Conservation (phyloP, 2,329 filamentous ascomycete species). For the Diaporthe batatas region DNA sequence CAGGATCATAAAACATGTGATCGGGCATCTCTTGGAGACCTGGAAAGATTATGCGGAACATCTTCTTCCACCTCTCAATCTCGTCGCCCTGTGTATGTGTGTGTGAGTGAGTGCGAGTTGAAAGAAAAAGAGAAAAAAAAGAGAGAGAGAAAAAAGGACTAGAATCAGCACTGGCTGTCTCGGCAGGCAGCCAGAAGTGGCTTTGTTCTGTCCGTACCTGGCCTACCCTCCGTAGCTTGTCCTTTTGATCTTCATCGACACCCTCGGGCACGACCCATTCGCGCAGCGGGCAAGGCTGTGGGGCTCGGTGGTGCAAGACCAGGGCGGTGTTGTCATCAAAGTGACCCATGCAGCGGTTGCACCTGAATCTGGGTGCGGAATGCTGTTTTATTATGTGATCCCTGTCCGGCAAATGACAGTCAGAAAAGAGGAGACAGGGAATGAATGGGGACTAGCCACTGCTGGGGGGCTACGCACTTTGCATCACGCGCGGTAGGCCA, state of each 20-base stretch:
- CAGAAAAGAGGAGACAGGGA: neutral
- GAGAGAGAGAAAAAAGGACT: no score
- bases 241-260: slow-evolving; percentile 58
- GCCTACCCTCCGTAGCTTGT: slow-evolving; percentile 44
- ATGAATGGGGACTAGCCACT: neutral
- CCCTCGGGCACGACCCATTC: slow-evolving; percentile 59
- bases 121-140: no score
- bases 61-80: slow-evolving; percentile 36
- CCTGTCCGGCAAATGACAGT: slow-evolving; percentile 38
- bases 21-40: slow-evolving; percentile 18
- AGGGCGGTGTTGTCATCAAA: slow-evolving; percentile 46
- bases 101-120: no score
- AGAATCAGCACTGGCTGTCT: slow-evolving; percentile 33
- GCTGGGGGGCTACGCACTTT: slow-evolving; percentile 36
- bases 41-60: slow-evolving; percentile 39
- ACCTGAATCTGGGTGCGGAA: slow-evolving; percentile 45
- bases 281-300: slow-evolving; percentile 56
- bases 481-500: slow-evolving; percentile 39
- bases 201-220: slow-evolving; percentile 42
- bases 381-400: slow-evolving; percentile 50
- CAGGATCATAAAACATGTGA: slow-evolving; percentile 21
- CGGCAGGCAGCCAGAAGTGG: no score
- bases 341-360: slow-evolving; percentile 47
- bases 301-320: slow-evolving; percentile 45
- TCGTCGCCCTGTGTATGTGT: slow-evolving; percentile 35